phyloP scores from a whole-genome alignment of 768 basidiomycete species.

The Baorangia bicolor region DNA sequence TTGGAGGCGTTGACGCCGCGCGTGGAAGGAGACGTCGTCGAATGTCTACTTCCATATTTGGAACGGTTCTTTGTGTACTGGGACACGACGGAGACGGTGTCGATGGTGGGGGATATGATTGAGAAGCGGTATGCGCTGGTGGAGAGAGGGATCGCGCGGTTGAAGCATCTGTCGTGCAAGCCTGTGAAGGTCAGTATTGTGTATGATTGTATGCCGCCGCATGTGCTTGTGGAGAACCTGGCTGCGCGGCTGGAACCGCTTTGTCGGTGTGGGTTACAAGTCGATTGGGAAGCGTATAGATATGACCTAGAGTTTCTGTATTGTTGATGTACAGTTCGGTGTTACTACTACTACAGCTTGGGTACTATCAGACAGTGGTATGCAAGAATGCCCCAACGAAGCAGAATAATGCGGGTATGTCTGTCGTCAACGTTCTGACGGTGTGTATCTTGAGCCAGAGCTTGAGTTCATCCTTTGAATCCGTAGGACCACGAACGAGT shows the following conservation, averaged over 20 bases:
- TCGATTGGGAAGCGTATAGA: conserved; percentile 23
- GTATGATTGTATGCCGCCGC: conserved; percentile 19
- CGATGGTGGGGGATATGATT: conserved; percentile 26
- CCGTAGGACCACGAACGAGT: no score
- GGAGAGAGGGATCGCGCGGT: conserved; percentile 8
- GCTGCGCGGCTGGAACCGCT: conserved; percentile 19
- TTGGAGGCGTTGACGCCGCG: conserved; percentile 25
- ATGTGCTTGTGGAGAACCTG: conserved; percentile 16
- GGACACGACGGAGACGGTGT: conserved; percentile 27
- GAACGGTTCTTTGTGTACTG: conserved; percentile 23
- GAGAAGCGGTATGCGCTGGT: conserved; percentile 20
- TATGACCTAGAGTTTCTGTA: conserved; percentile 23
- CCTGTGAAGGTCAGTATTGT: conserved; percentile 9
- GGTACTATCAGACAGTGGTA: no score
- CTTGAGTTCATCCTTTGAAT: no score
- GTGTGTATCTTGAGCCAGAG: no score
- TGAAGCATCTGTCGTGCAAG: conserved; percentile 23
- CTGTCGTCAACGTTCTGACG: no score
- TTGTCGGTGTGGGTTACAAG: conserved; percentile 15
- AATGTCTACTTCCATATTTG: conserved; percentile 20
- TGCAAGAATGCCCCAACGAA: no score
- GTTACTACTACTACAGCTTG: no score
- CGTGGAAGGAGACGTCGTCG: not conserved
- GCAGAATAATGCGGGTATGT: no score
- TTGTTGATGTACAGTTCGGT: conserved; percentile 6